phyloP scores from a whole-genome alignment of 1,139 yeast genomes.

The Geotrichum europaeum region DNA sequence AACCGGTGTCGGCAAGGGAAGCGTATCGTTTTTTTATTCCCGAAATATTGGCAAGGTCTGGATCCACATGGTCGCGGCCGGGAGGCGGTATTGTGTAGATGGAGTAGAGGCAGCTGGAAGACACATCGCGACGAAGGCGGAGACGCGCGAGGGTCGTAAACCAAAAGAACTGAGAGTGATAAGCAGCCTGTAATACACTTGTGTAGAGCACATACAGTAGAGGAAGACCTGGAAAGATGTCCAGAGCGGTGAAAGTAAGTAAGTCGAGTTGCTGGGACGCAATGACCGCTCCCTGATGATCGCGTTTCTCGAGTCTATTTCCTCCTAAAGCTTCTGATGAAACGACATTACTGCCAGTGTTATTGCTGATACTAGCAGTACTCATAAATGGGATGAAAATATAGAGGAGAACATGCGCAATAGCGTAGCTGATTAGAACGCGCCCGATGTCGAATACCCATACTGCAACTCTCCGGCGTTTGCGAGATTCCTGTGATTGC shows the following conservation, averaged over 20 bases:
- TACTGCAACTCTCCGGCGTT: slow-evolving; percentile 14
- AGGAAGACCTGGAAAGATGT: slow-evolving; percentile 19
- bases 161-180: slow-evolving; percentile 3
- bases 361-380: background rate
- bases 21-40: background rate
- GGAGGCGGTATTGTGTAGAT: slow-evolving; percentile 5
- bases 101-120: background rate
- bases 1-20: slow-evolving; percentile 11
- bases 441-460: slow-evolving; percentile 18
- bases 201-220: slow-evolving; percentile 17
- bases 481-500: slow-evolving; percentile 6
- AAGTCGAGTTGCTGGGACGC: background rate
- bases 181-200: slow-evolving; percentile 8
- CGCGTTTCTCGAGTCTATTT: background rate
- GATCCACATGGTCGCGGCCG: slow-evolving; percentile 6
- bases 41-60: background rate
- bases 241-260: slow-evolving; percentile 15
- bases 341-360: background rate
- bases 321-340: background rate
- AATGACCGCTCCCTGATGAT: background rate
- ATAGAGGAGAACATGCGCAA: slow-evolving; percentile 13
- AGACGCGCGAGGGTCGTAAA: slow-evolving; percentile 1
- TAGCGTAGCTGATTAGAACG: slow-evolving; percentile 9
- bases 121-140: slow-evolving; percentile 3
- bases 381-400: slow-evolving; percentile 5